Conservation (phyloP, 2,329 filamentous ascomycete species). For the Venturia oleaginea region DNA sequence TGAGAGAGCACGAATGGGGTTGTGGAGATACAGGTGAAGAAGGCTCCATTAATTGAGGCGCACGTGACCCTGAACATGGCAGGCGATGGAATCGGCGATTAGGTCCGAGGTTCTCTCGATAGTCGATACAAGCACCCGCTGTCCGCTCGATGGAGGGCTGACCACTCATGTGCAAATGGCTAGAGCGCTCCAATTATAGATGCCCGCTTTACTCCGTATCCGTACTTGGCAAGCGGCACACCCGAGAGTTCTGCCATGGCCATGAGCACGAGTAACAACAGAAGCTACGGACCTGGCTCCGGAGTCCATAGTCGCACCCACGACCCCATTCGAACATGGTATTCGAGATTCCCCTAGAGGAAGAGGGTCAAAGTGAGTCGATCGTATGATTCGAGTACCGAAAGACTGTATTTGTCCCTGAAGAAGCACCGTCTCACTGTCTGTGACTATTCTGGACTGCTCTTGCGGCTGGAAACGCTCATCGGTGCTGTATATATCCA, state of each 20-base stretch:
- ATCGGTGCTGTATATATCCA: not conserved
- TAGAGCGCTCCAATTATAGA: not conserved
- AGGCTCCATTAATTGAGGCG: not conserved
- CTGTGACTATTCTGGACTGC: not conserved
- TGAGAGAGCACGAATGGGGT: not conserved
- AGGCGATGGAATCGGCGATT: not conserved
- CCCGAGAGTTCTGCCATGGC: not conserved
- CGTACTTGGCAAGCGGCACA: not conserved
- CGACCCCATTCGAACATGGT: not conserved
- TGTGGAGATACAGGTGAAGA: not conserved
- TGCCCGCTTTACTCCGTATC: not conserved
- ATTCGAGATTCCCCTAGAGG: not conserved
- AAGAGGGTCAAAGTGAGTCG: not conserved
- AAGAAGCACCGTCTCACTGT: not conserved
- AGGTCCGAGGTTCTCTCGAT: not conserved
- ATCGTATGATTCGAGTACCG: not conserved
- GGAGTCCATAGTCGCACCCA: not conserved
- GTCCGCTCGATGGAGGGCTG: no score
- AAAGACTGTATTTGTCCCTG: not conserved
- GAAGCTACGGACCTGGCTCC: not conserved
- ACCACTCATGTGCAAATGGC: not conserved
- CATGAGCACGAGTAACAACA: not conserved
- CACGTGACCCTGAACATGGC: not conserved
- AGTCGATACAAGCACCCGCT: not conserved
- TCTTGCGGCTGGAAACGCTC: not conserved